A percentile compares a stretch with the other conserved stretches of the same genome.
Evolutionary conservation across 768 basidiomycete species (phyloP).

Genomic region (Boletus coccyginus): DNA sequence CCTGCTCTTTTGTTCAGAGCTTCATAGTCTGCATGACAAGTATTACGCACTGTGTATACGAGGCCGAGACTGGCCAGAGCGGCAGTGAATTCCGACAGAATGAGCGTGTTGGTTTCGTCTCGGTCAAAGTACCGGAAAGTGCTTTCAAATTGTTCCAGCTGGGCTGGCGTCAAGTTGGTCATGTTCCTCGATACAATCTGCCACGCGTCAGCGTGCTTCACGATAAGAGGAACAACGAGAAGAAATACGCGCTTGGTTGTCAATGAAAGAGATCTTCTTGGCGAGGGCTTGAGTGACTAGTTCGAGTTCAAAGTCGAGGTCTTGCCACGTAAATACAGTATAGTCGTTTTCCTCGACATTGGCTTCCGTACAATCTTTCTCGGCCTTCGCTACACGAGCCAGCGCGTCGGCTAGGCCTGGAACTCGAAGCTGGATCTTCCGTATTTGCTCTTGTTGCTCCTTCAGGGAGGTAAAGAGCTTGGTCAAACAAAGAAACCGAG

Average conservation of each 20-base stretch:
- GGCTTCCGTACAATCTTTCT: conserved; percentile 75
- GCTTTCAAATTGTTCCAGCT: conserved; percentile 93
- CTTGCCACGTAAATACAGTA: conserved; percentile 85
- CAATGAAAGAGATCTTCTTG: conserved; percentile 93
- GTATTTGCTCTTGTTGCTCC: conserved; percentile 73
- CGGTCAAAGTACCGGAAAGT: conserved; percentile 98
- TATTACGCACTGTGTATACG: conserved; percentile 68
- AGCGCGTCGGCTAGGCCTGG: conserved; percentile 61
- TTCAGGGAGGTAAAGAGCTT: conserved; percentile 25
- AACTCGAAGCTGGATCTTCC: conserved; percentile 63
- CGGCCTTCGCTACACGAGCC: conserved; percentile 55
- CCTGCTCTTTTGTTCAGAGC: conserved; percentile 39
- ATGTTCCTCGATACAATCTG: conserved; percentile 93
- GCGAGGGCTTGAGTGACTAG: conserved; percentile 75
- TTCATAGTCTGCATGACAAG: not conserved
- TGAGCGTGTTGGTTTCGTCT: conserved; percentile 87
- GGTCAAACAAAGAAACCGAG: conserved; percentile 8
- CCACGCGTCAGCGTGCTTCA: conserved; percentile 9
- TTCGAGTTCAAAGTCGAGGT: conserved; percentile 86
- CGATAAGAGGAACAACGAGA: not conserved
- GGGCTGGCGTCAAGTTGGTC: conserved; percentile 93
- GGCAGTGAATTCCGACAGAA: conserved; percentile 83
- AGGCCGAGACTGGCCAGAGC: conserved; percentile 94
- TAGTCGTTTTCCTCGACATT: conserved; percentile 98
- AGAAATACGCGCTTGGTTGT: conserved; percentile 74